Base-by-base conservation (phyloP, 148 eudicot genomes). In the Spergularia marina region DNA sequence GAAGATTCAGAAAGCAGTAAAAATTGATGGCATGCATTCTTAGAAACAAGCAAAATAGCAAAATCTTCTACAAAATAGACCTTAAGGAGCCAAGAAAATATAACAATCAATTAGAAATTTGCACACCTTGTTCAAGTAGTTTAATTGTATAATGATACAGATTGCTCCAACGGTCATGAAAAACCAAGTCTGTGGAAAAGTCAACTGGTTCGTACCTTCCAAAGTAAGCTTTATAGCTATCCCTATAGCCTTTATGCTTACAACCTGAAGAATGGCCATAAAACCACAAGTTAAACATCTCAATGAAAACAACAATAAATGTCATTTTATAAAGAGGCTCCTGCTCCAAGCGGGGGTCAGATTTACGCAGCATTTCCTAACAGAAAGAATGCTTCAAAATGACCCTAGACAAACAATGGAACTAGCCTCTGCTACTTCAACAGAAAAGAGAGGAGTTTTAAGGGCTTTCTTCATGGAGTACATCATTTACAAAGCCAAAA, bases 201-300 rank as follows among this genome's bases (percentile, higher is more conserved):
- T 81, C 76, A 91, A 54, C 72, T 94, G 98, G 80, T 84, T 94
- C 74, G 80, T 85, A 23, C 98, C 98, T 67, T 87, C 91, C 58
- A 94, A 65, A 39, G 98, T 94, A 36, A 94, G 93, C 84, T 94
- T 89, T 75, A 94, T 81, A 34, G 96, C 93, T 75, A 91, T 94
- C 74, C 98, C 98, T 73, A 94, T 86, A n/a, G 98, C 98, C 86
- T 94, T 94, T 81, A 91, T 87, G 86, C 98, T 91, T 64, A 94
- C 89, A 66, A 94, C 97, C 98, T 94, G 82, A 75, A 81, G 64
- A 70, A 44, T 23, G 21, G 54, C 68, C 75, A 52, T 21, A 52
- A 30, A 76, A 75, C 58, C 61, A 57, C 30, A 80, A 39, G 6
- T 16, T 58, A 51, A 52, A 10, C 55, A 12, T 6, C 56, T 44